Percentiles rank a stretch among this genome's conserved stretches.
These are phyloP conservation scores for Boletus smithii DNA, from an alignment of 1,284 basidiomycete genomes.

Conservation along the genomic window DNA sequence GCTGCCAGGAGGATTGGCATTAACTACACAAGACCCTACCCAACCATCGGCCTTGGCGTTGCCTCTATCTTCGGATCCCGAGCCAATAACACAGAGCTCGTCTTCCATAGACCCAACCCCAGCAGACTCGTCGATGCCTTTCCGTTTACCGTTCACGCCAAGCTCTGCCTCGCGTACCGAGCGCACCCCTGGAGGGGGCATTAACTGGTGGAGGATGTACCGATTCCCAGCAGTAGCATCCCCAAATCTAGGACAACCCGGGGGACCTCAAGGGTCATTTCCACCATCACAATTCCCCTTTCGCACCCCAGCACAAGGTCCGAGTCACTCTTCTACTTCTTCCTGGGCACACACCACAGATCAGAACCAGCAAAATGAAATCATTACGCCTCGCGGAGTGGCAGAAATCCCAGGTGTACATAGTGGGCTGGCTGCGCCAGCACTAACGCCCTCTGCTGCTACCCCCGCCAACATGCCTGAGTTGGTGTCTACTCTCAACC, in stretches of 20 bases:
- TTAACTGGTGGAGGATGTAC: slow-evolving; percentile 80
- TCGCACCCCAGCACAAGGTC: slow-evolving; percentile 20
- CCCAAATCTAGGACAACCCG: slow-evolving; percentile 21
- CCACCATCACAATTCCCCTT: slow-evolving; percentile 18
- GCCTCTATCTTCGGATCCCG: slow-evolving; percentile 1
- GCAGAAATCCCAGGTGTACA: slow-evolving; percentile 16
- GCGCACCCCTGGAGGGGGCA: slow-evolving; percentile 42
- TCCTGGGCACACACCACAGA: slow-evolving; percentile 19
- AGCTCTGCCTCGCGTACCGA: slow-evolving; percentile 35
- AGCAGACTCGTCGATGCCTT: slow-evolving; percentile 29
- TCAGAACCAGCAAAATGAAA: slow-evolving; percentile 27
- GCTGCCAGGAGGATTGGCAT: slow-evolving; percentile 5
- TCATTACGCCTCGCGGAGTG: slow-evolving; percentile 11
- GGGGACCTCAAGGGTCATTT: slow-evolving; percentile 18
- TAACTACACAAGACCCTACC: slow-evolving; percentile 1
- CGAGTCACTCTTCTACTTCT: slow-evolving; percentile 15
- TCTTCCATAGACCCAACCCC: slow-evolving; percentile 9
- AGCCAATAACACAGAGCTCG: not conserved
- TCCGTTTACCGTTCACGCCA: slow-evolving; percentile 27
- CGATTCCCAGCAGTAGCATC: slow-evolving; percentile 66
- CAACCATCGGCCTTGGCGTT: slow-evolving; percentile 7
- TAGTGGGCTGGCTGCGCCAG: slow-evolving; percentile 17
- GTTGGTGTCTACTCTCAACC: slow-evolving; percentile 7
- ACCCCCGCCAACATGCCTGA: slow-evolving; percentile 18
- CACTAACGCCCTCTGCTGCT: slow-evolving; percentile 5